These are phyloP conservation scores for Filobasidium floriforme DNA, from an alignment of 768 basidiomycete species.

Conservation along the genomic window DNA sequence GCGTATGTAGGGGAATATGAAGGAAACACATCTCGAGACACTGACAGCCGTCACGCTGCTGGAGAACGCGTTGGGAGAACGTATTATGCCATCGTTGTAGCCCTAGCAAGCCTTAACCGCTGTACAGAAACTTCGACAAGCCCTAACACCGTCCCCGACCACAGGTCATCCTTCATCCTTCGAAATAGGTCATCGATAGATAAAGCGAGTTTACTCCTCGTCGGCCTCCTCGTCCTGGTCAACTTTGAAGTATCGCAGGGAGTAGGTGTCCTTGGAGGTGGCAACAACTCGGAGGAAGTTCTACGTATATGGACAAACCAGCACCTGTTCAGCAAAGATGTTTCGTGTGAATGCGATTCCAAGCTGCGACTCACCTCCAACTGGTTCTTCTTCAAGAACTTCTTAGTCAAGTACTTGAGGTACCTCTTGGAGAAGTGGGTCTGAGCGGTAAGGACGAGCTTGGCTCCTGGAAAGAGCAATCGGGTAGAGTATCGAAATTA, in stretches of 20 bases:
- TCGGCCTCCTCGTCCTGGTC: slow-evolving; percentile 46
- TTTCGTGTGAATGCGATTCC: too few relatives aligned
- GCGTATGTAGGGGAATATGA: too few relatives aligned
- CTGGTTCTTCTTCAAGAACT: slow-evolving; percentile 92
- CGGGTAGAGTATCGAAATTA: slow-evolving; percentile 4
- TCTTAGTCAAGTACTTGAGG: slow-evolving; percentile 94
- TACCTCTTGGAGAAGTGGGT: slow-evolving; percentile 94
- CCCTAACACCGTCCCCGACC: not conserved
- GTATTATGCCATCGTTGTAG: slow-evolving; percentile 11
- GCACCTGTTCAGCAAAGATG: too few relatives aligned
- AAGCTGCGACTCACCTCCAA: slow-evolving; percentile 20
- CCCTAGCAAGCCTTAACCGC: not conserved
- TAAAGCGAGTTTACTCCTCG: slow-evolving; percentile 40
- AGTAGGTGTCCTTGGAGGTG: slow-evolving; percentile 83
- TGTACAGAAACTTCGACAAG: not conserved
- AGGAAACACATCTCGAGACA: too few relatives aligned
- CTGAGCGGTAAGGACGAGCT: slow-evolving; percentile 74
- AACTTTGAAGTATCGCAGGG: slow-evolving; percentile 71
- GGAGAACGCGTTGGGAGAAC: not conserved
- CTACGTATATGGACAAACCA: too few relatives aligned
- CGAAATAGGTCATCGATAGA: not conserved
- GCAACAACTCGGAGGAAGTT: slow-evolving; percentile 98
- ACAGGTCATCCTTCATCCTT: not conserved
- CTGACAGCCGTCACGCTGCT: too few relatives aligned
- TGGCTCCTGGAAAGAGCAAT: slow-evolving; percentile 49